phyloP scores from a whole-genome alignment of 2,329 filamentous ascomycete species.

The Annulohypoxylon truncatum region DNA sequence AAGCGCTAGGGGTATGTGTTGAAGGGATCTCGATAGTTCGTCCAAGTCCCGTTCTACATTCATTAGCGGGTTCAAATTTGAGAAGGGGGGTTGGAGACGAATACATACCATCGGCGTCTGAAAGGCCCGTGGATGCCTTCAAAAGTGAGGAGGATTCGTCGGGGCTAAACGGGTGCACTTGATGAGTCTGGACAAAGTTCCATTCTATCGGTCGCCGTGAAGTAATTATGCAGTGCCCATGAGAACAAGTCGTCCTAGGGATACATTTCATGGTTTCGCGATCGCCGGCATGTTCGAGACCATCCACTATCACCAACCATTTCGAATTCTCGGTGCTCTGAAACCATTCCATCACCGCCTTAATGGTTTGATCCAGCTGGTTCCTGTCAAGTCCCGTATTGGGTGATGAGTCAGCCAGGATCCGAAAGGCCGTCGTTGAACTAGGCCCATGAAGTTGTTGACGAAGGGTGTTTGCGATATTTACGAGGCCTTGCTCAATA shows the following conservation, averaged over 20 bases:
- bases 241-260: conserved; percentile 7
- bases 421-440: not conserved
- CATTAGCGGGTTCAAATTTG: not conserved
- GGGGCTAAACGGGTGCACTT: not conserved
- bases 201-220: not conserved
- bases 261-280: conserved; percentile 2
- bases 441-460: not conserved
- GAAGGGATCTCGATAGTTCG: not conserved
- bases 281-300: not conserved
- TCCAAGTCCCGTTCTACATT: conserved; percentile 5
- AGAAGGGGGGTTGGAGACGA: not conserved
- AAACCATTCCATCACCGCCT: conserved; percentile 8
- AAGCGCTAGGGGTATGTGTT: conserved; percentile 4
- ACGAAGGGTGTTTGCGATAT: not conserved
- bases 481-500: conserved; percentile 2
- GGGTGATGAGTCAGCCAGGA: not conserved
- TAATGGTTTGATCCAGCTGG: not conserved
- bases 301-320: conserved; percentile 10
- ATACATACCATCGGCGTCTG: conserved; percentile 3
- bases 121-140: conserved; percentile 1
- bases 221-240: conserved; percentile 15
- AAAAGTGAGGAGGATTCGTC: conserved; percentile 6
- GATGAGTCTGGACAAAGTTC: not conserved
- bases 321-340: conserved; percentile 6
- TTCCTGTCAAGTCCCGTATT: not conserved